Evolutionary conservation across 1,284 basidiomycete species (phyloP).

Genomic region (Polyporus tsugae): DNA sequence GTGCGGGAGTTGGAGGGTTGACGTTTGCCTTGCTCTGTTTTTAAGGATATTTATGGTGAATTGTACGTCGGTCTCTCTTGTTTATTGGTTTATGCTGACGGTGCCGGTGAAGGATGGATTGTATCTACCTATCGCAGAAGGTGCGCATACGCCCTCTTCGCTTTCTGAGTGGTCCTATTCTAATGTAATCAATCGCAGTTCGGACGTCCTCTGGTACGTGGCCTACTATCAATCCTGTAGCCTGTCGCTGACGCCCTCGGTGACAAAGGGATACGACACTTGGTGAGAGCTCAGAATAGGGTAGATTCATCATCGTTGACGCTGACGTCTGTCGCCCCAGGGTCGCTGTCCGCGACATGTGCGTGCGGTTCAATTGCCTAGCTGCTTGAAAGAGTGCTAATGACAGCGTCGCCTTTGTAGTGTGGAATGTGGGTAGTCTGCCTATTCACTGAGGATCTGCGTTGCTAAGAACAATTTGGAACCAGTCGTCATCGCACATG

Average conservation of each 20-base stretch:
- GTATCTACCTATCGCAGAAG: conserved; percentile 95
- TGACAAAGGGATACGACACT: conserved; percentile 59
- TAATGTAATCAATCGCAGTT: conserved; percentile 42
- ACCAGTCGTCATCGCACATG: conserved; percentile 72
- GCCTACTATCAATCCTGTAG: background rate
- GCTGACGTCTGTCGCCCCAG: conserved; percentile 44
- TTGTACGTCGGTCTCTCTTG: conserved; percentile 53
- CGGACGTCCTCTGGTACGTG: conserved; percentile 54
- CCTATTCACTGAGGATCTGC: background rate
- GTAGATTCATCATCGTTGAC: background rate
- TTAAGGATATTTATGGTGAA: conserved; percentile 91
- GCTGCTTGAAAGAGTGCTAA: background rate
- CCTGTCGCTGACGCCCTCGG: background rate
- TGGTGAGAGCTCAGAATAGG: conserved; percentile 49
- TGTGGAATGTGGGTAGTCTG: conserved; percentile 65
- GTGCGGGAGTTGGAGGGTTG: background rate
- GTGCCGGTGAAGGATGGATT: conserved; percentile 76
- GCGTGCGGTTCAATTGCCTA: conserved; percentile 40
- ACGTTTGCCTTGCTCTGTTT: background rate
- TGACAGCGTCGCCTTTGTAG: conserved; percentile 43
- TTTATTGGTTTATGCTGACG: background rate
- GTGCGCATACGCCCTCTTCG: conserved; percentile 43
- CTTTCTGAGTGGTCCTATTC: too few species aligned
- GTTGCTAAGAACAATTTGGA: background rate
- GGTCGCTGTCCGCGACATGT: conserved; percentile 83